These are phyloP conservation scores for Penicilliopsis zonata DNA, from an alignment of 495 filamentous ascomycete genomes.

Conservation along the genomic window DNA sequence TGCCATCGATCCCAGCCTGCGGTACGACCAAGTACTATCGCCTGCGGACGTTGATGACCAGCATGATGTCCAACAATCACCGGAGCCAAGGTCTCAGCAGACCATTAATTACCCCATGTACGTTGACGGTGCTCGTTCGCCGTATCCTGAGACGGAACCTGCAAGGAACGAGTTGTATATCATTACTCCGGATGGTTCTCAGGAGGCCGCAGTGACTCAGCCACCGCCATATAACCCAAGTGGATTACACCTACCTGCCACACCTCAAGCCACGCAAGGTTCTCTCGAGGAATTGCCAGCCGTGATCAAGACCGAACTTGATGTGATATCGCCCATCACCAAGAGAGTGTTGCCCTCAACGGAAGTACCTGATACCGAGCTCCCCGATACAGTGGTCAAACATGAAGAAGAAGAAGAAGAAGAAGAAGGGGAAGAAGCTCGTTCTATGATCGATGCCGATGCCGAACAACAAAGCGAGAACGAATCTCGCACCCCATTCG, in stretches of 20 bases:
- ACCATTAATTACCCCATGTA: conserved; percentile 5
- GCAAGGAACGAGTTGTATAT: conserved; percentile 7
- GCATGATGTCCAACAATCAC: no score
- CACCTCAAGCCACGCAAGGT: conserved; percentile 6
- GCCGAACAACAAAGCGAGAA: no score
- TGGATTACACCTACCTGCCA: conserved; percentile 2
- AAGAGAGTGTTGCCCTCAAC: neutral
- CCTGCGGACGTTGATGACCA: no score
- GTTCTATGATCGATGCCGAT: no score
- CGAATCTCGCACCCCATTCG: no score
- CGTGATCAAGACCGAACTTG: neutral
- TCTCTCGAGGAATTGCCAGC: neutral
- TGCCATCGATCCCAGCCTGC: conserved; percentile 1
- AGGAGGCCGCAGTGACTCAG: conserved; percentile 4
- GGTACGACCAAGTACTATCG: neutral
- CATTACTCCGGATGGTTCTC: conserved; percentile 13
- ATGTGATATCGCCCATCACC: neutral
- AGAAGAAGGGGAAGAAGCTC: no score
- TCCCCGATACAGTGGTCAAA: neutral
- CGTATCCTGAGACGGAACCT: conserved; percentile 1
- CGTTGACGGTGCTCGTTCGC: conserved; percentile 9
- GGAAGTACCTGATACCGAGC: neutral
- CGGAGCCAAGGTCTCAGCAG: no score
- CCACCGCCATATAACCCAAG: neutral
- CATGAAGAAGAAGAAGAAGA: no score